Base-by-base conservation (phyloP, 306 rosid genomes). In the Carpinus fangiana region DNA sequence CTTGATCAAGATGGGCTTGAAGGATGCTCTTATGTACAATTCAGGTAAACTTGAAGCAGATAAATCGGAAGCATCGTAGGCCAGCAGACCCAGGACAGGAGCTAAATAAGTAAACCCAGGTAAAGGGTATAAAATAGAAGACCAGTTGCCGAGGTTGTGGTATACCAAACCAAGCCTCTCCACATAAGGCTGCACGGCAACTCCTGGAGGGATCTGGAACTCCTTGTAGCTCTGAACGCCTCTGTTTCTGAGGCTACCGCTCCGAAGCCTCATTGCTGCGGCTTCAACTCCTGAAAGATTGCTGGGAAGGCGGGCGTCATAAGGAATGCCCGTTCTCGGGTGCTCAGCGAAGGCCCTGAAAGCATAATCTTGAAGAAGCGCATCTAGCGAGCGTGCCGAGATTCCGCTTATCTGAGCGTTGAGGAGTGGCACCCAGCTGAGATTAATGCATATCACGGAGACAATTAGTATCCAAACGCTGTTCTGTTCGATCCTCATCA, bases 141-240 rank as follows among this genome's bases (percentile, higher is more conserved):
- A 86, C 86, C 85, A 84, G 46, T 87, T 89, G 50, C 90, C 93
- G 16, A 90, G 51, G 70, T 86, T 90, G 7, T 90, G 93, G 70
- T 90, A 84, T 0, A 90, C 89, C 77, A 87, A 78, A 0, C 74
- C 89, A 41, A 90, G 67, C 76, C 88, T 84, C 47, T 84, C 64
- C 72, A 81, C 80, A 83, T 83, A 84, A 52, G 93, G 93, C 47
- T 80, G 67, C 28, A 82, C 90, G 31, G 72, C 18, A 67, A 90
- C 82, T 36, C 91, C 87, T 61, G 3, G 26, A 50, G 93, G 91
- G 81, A 90, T 90, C 82, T 82, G 85, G 55, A 90, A 90, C 79
- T 84, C 93, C 54, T 83, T 79, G 80, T 76, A 90, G 6, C 61
- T 75, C 0, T 48, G 52, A 21, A 90, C 70, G 0, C 91, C 89